Evolutionary conservation across 805 yeast species (phyloP), one percentile per base, ranked within the genome.

Genomic region (Teunomyces kruisii): DNA sequence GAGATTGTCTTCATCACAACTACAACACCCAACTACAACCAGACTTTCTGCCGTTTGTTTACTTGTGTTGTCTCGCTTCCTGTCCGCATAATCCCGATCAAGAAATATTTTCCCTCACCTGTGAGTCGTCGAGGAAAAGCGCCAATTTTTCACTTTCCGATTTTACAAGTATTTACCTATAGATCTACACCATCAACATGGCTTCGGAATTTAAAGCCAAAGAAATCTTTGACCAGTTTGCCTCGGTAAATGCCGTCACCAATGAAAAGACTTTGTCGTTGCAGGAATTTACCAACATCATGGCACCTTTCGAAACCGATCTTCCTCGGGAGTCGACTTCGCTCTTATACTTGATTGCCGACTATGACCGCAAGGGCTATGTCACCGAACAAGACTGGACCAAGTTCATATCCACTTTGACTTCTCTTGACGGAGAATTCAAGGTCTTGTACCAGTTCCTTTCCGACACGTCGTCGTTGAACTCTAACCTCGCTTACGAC

Each of bases 341-440:
- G 5, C 75, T 91, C 48, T 80, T 92, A 40, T 92, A 86, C 60
- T 72, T 86, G 45, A 81, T 89, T 22, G 88, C 96, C 12, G 98
- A 92, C 67, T 79, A 79, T 47, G 73, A 76, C 32, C 72, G 75
- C 45, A 79, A 80, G 52, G 97, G 97, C 6, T 82, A 75, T 47
- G 73, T 88, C 40, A 75, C 79, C 22, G 70, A 82, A 40, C 62
- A 71, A 19, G 97, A 92, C 60, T 92, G 96, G 86, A 67, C 79
- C 41, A 75, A 76, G 35, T 87, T 92, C 60, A 82, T 86, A 55
- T 73, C 76, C 48, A 74, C 74, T 28, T 64, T 79, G 78, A 54
- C 62, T 14, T 47, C 56, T 32, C 49, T 50, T 32, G 61, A 64
- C 38, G 76, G 74, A 40, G 79, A 78, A 56, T 71, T 70, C 54